Base-by-base conservation (phyloP, 139 green algal species). In the Trebouxia sp. region DNA sequence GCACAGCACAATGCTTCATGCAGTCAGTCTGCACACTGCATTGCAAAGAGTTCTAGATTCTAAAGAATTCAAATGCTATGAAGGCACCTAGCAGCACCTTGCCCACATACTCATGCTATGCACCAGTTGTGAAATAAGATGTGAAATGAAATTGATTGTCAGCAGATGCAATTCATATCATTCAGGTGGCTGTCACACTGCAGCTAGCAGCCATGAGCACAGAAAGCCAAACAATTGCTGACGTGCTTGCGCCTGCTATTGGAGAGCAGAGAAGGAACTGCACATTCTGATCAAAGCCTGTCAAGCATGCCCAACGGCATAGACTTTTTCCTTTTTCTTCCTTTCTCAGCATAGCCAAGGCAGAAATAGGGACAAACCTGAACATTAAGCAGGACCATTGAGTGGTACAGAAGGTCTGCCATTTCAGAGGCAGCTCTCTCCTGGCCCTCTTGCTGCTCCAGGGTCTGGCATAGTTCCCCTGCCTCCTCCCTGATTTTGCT, bases 371-470 rank as follows among this genome's bases (percentile, higher is more conserved):
- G 22, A 12, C 53, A 35, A 41, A 95, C 92, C 90, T 97, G 90
- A 28, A 89, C 47, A 80, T 96, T 95, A 1, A 97, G 83, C 62
- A 99, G 86, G 43, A 99, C 97, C 88, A 99, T 94, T 42, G 92
- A 87, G 83, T 99, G 97, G 87, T 99, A 99, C 39, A 99, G 84
- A 79, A 99, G 88, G 88, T 99, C 97, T 6, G 97, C 97, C 81
- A 92, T 92, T 83, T 99, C 97, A 22, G 88, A 96, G 10, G 93
- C 94, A 0, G 92, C 87, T 0, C 96, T 78, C 82, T 98, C 92
- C 39, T 86, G 84, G 14, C 96, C 96, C 83, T 99, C 97, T 17
- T 88, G 56, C 12, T 89, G 58, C 84, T 98, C 93, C 76, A 95
- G 83, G 20, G 95, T 98, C 79, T 96, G 65, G 83, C 96, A 98